phyloP scores from a whole-genome alignment of 116 monocot genomes.

The Iris pallida region DNA sequence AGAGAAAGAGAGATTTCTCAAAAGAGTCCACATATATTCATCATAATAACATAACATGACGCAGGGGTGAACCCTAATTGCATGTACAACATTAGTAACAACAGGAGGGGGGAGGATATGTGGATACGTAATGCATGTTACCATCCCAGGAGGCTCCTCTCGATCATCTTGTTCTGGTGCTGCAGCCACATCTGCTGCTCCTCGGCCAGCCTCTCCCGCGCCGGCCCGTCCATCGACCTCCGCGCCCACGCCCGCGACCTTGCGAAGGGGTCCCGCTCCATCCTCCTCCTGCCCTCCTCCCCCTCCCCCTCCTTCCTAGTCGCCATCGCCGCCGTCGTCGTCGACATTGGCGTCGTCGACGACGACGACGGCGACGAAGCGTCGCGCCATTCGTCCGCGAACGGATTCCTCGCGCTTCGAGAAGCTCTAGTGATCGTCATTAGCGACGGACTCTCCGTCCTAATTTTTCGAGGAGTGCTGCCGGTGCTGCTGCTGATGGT shows the following conservation, averaged over 20 bases:
- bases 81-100: too few species aligned
- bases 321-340: too few species aligned
- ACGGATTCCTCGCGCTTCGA: not conserved
- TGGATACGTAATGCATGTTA: not conserved
- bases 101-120: not conserved
- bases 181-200: constrained; percentile 14
- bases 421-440: not conserved
- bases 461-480: constrained; percentile 6
- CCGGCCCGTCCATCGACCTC: not conserved
- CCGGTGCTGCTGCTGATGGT: not conserved
- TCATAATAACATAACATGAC: too few species aligned
- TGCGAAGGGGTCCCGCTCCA: constrained; percentile 6
- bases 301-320: not conserved
- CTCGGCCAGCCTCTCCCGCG: constrained; percentile 6
- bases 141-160: constrained; percentile 10
- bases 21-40: too few species aligned
- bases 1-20: too few species aligned
- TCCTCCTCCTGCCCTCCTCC: not conserved
- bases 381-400: not conserved
- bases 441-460: not conserved
- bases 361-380: not conserved
- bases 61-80: too few species aligned
- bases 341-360: not conserved
- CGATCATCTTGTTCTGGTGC: constrained; percentile 11
- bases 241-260: constrained; percentile 3